These are phyloP conservation scores for Aspergillus cristatus DNA, from an alignment of 495 filamentous ascomycete species.

Conservation along the genomic window DNA sequence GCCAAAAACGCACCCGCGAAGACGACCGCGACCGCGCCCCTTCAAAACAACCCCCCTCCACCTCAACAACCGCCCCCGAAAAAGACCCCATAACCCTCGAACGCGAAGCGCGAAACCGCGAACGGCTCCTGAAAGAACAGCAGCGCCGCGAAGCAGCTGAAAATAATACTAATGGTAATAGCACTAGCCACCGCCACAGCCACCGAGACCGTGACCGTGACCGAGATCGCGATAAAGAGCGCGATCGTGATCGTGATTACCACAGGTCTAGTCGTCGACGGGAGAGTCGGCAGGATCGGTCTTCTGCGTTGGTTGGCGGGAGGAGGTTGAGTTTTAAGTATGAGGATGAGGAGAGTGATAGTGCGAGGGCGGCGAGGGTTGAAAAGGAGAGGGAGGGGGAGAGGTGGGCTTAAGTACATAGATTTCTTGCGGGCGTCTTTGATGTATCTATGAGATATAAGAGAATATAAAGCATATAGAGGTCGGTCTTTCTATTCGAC, in stretches of 20 bases:
- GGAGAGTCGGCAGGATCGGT: constrained; percentile 43
- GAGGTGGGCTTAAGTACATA: constrained; percentile 19
- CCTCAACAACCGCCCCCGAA: constrained; percentile 16
- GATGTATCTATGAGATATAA: too few species aligned
- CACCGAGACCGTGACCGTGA: constrained; percentile 12
- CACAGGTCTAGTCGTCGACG: constrained; percentile 39
- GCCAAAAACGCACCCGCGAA: constrained; percentile 27
- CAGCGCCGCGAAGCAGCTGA: constrained; percentile 55
- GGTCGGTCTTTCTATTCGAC: too few species aligned
- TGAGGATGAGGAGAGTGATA: constrained; percentile 45
- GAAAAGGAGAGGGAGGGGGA: constrained; percentile 40
- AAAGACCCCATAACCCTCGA: constrained; percentile 68
- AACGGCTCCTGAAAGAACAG: constrained; percentile 68
- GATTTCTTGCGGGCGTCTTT: too few species aligned
- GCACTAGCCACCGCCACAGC: neutral
- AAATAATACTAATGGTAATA: constrained; percentile 9
- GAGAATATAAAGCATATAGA: too few species aligned
- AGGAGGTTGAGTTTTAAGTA: constrained; percentile 50
- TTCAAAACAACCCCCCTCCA: too few species aligned
- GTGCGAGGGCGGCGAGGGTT: constrained; percentile 31
- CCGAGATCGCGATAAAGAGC: neutral
- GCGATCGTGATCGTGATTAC: constrained; percentile 33
- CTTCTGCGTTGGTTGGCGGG: constrained; percentile 35
- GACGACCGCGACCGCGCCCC: constrained; percentile 16
- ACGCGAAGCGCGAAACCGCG: constrained; percentile 65